Conservation (phyloP, 2,329 filamentous ascomycete species). For the Sclerotiophoma versabilis region DNA sequence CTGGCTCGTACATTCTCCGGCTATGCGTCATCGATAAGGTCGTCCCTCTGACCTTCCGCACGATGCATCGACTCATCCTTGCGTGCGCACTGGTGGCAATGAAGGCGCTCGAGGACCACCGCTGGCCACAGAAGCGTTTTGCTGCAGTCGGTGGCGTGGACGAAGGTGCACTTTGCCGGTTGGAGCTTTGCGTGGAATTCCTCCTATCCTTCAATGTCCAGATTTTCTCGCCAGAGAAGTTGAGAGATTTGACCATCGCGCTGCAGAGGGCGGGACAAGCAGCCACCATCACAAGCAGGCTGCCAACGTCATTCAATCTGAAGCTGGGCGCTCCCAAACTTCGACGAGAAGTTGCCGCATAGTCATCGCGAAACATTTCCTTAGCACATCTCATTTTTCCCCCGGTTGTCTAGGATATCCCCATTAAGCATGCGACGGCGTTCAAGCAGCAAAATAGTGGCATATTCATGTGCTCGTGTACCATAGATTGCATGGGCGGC, state of each 20-base stretch:
- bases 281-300: conserved; percentile 40
- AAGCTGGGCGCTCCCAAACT: conserved; percentile 37
- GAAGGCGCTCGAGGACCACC: conserved; percentile 93
- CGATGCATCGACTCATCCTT: conserved; percentile 84
- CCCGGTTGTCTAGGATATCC: conserved; percentile 32
- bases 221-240: conserved; percentile 44
- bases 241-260: conserved; percentile 44
- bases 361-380: conserved; percentile 5
- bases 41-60: conserved; percentile 81
- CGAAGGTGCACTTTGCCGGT: conserved; percentile 77
- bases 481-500: not conserved
- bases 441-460: conserved; percentile 27
- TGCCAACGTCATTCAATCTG: conserved; percentile 46
- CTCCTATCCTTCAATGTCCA: conserved; percentile 52
- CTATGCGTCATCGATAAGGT: conserved; percentile 76
- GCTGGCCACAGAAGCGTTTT: conserved; percentile 83
- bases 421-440: conserved; percentile 33
- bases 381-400: conserved; percentile 21
- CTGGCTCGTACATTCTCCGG: conserved; percentile 85
- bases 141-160: conserved; percentile 89
- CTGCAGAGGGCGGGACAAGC: conserved; percentile 52
- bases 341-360: conserved; percentile 29
- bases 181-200: conserved; percentile 77
- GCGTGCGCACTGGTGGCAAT: conserved; percentile 86
- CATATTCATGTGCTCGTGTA: conserved; percentile 13